Percentiles rank a stretch among this genome's conserved stretches.
Conservation (phyloP, 441 rosid genomes). For the Caryocar brasiliense region DNA sequence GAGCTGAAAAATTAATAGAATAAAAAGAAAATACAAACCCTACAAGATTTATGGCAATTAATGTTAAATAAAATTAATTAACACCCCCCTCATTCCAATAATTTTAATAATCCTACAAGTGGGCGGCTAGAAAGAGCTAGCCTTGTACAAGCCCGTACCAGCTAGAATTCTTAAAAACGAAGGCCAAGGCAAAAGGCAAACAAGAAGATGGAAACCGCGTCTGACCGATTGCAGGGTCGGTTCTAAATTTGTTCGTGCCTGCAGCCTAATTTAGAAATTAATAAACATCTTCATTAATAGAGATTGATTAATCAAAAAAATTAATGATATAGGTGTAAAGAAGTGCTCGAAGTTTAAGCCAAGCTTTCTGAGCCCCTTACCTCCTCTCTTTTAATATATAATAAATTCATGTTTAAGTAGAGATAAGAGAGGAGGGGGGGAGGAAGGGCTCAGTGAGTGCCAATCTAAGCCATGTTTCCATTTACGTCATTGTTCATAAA, state of each 20-base stretch:
- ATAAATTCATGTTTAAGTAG: too few relatives aligned
- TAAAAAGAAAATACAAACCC: not conserved
- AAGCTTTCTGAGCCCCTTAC: slow-evolving; percentile 15
- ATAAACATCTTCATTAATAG: too few relatives aligned
- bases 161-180: slow-evolving; percentile 8
- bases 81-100: too few relatives aligned
- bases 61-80: too few relatives aligned
- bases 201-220: slow-evolving; percentile 11
- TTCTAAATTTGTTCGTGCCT: slow-evolving; percentile 19
- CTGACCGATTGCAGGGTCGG: slow-evolving; percentile 23
- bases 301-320: not conserved
- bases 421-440: not conserved
- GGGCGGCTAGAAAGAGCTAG: too few relatives aligned
- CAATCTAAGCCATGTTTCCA: slow-evolving; percentile 50
- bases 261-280: too few relatives aligned
- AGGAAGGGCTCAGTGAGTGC: slow-evolving; percentile 7
- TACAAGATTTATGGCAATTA: too few relatives aligned
- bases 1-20: too few relatives aligned
- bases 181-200: slow-evolving; percentile 11
- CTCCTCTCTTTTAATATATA: slow-evolving; percentile 25
- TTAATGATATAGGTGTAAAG: not conserved
- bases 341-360: slow-evolving; percentile 35
- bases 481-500: slow-evolving; percentile 42
- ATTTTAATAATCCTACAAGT: too few relatives aligned
- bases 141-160: too few relatives aligned